Percentiles rank a stretch among this genome's conserved stretches.
Evolutionary conservation across 2,329 filamentous ascomycete genomes (phyloP).

Genomic region (Colletotrichum sp.): DNA sequence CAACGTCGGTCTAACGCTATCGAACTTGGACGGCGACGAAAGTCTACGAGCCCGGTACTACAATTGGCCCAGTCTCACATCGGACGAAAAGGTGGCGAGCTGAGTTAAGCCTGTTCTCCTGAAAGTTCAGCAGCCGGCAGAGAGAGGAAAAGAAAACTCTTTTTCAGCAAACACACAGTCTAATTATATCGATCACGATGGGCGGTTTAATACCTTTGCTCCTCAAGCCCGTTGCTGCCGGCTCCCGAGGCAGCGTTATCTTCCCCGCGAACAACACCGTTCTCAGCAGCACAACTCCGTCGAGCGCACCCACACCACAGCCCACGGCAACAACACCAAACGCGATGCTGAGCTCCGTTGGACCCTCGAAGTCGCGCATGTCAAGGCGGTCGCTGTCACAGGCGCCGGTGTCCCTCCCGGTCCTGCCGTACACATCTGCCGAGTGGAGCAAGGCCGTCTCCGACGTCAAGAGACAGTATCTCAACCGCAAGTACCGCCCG

Average conservation of each 20-base stretch:
- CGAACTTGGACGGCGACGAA: background rate
- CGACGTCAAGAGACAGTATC: constrained; percentile 60
- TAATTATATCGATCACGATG: constrained; percentile 26
- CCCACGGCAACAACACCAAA: constrained; percentile 29
- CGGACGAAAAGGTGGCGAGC: constrained; percentile 15
- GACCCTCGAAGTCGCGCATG: constrained; percentile 26
- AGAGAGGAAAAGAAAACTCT: background rate
- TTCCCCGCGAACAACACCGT: constrained; percentile 18
- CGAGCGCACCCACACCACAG: background rate
- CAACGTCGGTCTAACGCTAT: background rate
- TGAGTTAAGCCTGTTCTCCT: background rate
- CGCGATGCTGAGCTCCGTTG: constrained; percentile 22
- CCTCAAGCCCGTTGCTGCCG: constrained; percentile 25
- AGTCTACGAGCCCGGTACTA: background rate
- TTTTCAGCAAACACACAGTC: background rate
- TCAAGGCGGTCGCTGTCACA: constrained; percentile 24
- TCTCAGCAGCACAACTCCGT: background rate
- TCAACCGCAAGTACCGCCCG: constrained; percentile 54
- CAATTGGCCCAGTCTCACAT: constrained; percentile 6
- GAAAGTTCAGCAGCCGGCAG: background rate
- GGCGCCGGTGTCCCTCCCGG: constrained; percentile 26
- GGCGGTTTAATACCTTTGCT: constrained; percentile 35
- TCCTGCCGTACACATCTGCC: constrained; percentile 46
- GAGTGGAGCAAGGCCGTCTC: constrained; percentile 58
- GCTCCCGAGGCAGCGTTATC: constrained; percentile 22